These are phyloP conservation scores for Colletotrichum filicis DNA, from an alignment of 2,329 filamentous ascomycete genomes.

Conservation along the genomic window DNA sequence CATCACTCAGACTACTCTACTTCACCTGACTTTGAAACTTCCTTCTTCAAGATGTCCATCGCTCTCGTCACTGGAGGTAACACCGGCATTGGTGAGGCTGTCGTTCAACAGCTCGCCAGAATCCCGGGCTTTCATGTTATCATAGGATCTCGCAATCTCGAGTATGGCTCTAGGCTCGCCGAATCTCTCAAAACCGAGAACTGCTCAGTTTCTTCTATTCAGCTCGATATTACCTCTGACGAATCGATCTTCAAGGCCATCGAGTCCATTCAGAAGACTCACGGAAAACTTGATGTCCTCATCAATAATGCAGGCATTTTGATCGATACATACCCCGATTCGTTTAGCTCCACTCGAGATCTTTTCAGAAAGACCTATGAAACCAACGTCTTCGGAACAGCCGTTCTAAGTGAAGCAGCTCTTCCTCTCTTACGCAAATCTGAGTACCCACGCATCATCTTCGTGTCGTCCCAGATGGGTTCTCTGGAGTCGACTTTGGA, in stretches of 20 bases:
- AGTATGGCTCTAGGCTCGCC: slow-evolving; percentile 40
- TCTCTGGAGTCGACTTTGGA: slow-evolving; percentile 44
- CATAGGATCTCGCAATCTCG: slow-evolving; percentile 45
- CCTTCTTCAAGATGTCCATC: background rate
- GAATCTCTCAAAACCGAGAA: slow-evolving; percentile 39
- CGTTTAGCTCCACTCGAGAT: slow-evolving; percentile 41
- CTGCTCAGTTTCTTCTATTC: slow-evolving; percentile 38
- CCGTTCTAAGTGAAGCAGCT: slow-evolving; percentile 40
- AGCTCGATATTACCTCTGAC: slow-evolving; percentile 42
- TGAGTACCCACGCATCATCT: slow-evolving; percentile 45
- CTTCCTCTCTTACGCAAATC: slow-evolving; percentile 44
- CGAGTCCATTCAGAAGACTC: slow-evolving; percentile 35
- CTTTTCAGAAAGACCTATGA: slow-evolving; percentile 50
- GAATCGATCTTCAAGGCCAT: slow-evolving; percentile 42
- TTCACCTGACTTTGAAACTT: background rate
- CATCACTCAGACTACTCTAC: background rate
- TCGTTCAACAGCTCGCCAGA: slow-evolving; percentile 37
- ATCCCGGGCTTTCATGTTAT: slow-evolving; percentile 46
- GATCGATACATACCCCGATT: slow-evolving; percentile 37
- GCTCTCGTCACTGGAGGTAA: slow-evolving; percentile 31
- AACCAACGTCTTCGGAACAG: slow-evolving; percentile 50
- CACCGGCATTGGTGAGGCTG: slow-evolving; percentile 25
- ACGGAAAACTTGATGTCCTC: slow-evolving; percentile 48
- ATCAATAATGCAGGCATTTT: slow-evolving; percentile 49
- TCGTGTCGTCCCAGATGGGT: slow-evolving; percentile 49